These are phyloP conservation scores for Globisporangium barbulae DNA, from an alignment of 352 stramenopile genomes.

Conservation along the genomic window DNA sequence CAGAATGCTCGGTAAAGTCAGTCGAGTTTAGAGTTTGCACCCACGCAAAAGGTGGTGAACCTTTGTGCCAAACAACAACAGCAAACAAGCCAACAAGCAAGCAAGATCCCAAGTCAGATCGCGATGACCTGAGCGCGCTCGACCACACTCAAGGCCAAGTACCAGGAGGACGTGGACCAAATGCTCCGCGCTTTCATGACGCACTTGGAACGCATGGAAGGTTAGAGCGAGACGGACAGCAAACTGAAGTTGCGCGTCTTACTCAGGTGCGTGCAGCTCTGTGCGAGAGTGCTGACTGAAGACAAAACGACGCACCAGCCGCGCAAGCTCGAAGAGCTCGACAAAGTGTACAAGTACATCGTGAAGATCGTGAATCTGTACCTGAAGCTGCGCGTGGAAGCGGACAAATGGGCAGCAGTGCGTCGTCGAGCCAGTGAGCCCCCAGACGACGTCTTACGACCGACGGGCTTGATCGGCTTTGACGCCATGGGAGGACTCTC, in stretches of 20 bases:
- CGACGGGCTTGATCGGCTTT: conserved; percentile 68
- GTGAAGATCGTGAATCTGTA: conserved; percentile 86
- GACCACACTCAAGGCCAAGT: conserved; percentile 67
- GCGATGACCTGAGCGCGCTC: background rate
- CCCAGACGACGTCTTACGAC: conserved; percentile 46
- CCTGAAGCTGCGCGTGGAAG: conserved; percentile 77
- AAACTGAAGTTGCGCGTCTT: conserved; percentile 84
- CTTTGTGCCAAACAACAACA: too few species aligned
- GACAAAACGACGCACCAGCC: conserved; percentile 64
- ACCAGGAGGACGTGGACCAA: conserved; percentile 76
- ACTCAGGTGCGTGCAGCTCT: conserved; percentile 79
- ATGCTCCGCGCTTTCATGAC: conserved; percentile 84
- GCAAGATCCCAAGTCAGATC: too few species aligned
- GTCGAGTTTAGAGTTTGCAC: too few species aligned
- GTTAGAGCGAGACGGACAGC: conserved; percentile 77
- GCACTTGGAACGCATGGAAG: conserved; percentile 84
- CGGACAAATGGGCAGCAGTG: conserved; percentile 40
- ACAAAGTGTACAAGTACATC: conserved; percentile 89
- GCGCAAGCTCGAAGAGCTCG: conserved; percentile 76
- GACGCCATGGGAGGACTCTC: conserved; percentile 37
- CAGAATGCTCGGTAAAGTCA: too few species aligned
- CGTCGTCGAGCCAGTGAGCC: conserved; percentile 38
- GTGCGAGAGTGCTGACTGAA: conserved; percentile 74
- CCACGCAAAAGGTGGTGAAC: too few species aligned
- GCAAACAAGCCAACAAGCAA: too few species aligned